Conservation (phyloP, 306 rosid genomes). For the Cyamopsis tetragonoloba region DNA sequence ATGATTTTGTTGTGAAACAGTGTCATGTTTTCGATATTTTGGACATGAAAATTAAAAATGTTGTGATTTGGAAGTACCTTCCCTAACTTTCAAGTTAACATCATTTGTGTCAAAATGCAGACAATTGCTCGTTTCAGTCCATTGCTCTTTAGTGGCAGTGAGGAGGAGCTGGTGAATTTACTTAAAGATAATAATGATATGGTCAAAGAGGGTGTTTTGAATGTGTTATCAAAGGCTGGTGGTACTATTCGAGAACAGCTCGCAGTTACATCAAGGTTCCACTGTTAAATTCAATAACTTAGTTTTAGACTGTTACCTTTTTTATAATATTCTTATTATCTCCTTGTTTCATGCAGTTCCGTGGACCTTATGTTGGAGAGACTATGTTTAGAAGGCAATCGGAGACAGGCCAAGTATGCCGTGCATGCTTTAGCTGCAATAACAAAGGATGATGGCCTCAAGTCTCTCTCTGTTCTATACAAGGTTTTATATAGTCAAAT, state of each 20-base stretch:
- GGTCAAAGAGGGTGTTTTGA: conserved; percentile 83
- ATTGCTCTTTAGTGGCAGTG: conserved; percentile 64
- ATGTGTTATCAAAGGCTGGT: conserved; percentile 92
- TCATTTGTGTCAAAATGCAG: conserved; percentile 43
- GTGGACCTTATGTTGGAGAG: conserved; percentile 95
- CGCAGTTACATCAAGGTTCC: conserved; percentile 76
- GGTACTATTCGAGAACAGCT: conserved; percentile 92
- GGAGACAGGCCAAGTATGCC: conserved; percentile 97
- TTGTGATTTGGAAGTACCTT: background rate
- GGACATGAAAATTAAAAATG: background rate
- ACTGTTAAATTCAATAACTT: conserved; percentile 22
- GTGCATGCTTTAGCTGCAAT: conserved; percentile 96
- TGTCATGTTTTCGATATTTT: conserved; percentile 25
- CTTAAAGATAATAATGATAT: conserved; percentile 79
- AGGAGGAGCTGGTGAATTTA: conserved; percentile 69
- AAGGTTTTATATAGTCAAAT: conserved; percentile 58
- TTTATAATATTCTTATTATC: conserved; percentile 27
- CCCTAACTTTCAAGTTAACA: conserved; percentile 17
- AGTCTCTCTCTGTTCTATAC: conserved; percentile 94
- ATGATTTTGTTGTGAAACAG: conserved; percentile 16
- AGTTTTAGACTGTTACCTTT: conserved; percentile 10
- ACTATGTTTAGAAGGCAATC: conserved; percentile 87
- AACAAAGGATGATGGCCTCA: conserved; percentile 98
- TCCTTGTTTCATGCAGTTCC: conserved; percentile 60
- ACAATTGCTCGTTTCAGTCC: conserved; percentile 86